Base-by-base conservation (phyloP, 169 alveolate species). In the Plasmodium coatneyi region DNA sequence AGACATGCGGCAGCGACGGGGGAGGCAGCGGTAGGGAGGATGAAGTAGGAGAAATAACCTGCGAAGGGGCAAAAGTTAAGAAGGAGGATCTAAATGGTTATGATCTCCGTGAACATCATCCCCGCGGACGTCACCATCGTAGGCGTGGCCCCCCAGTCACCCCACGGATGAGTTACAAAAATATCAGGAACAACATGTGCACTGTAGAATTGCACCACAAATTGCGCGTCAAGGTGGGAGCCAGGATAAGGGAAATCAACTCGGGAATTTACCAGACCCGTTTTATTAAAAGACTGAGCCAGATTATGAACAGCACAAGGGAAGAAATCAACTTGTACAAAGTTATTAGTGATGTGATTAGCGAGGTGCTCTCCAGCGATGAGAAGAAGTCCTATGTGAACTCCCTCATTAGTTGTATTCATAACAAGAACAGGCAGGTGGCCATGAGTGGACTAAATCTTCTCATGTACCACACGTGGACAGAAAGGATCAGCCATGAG, bases 301-400 rank as follows among this genome's bases (percentile, higher is more conserved):
- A 22, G 36, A 7, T 71, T 28, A 52, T 16, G 28, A 14, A 14
- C 34, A 83, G 14, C 2, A 36, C 39, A 25, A 84, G 79, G 39
- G 30, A 43, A 9, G 84, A 84, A 34, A 36, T 34, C 3, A 84
- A 84, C 43, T 1, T 84, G 71, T 74, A 19, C 14, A 84, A 84
- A 84, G 56, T 46, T 16, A 70, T 89, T 41, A 79, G 81, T 41
- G 36, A 34, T 22, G 71, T 79, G 46, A 89, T 89, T 39, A 54
- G 41, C 43, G 83, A 90, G 36, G 41, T 36, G 81, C 74, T 82
- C 81, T 80, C 76, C 19, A 7, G 12, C 3, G 46, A 49, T 32
- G 95, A 91, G 76, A 91, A 91, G 66, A 66, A 43, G n/a, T 66
- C 84, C 5, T 80, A 81, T 66, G 14, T 91, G 32, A 91, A 91